Evolutionary conservation across 2,329 filamentous ascomycete species (phyloP), one percentile per base, ranked within the genome.

Genomic region (Trichoderma citrinoviride): DNA sequence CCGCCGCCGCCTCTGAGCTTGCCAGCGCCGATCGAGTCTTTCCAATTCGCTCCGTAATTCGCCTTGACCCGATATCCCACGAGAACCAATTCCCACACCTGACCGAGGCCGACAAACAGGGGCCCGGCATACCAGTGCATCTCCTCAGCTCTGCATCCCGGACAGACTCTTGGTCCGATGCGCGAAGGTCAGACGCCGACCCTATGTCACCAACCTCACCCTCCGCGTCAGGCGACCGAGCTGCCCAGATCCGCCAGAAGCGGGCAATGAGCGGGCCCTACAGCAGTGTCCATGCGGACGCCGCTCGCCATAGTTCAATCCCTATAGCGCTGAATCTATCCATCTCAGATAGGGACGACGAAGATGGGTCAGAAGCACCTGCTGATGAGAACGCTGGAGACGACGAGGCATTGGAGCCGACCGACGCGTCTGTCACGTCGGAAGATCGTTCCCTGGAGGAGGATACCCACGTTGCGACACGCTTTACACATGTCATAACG

Each of bases 31-130:
- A 93, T 71, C 84, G 90, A 62, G 89, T 94, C 5, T 94, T 91
- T 64, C 91, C 91, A n/a, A 90, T 94, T 37, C 86, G 90, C 55
- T 93, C 90, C n/a, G 88, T 91, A 49, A 81, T 94, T 25, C 90
- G 86, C 7, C 85, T 93, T 46, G 87, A 91, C 69, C 85, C 85
- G 7, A 81, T 72, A 67, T 71, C 75, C 5, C 72, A 69, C 52
- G 79, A 81, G 12, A 77, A 79, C n/a, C 77, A 77, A 65, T 77
- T 78, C 56, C 69, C 75, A 7, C 72, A 74, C 49, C 57, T 71
- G 66, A 71, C 75, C 25, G 73, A 78, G 27, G 71, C 73, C 23
- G 76, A 73, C 33, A 67, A 67, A n/a, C 72, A 66, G 14, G 72
- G 74, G 55, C 68, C 71, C n/a, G 65, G 65, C n/a, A 73, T 76